Base-by-base conservation (phyloP, 768 basidiomycete genomes). In the Termitomyces sp. region DNA sequence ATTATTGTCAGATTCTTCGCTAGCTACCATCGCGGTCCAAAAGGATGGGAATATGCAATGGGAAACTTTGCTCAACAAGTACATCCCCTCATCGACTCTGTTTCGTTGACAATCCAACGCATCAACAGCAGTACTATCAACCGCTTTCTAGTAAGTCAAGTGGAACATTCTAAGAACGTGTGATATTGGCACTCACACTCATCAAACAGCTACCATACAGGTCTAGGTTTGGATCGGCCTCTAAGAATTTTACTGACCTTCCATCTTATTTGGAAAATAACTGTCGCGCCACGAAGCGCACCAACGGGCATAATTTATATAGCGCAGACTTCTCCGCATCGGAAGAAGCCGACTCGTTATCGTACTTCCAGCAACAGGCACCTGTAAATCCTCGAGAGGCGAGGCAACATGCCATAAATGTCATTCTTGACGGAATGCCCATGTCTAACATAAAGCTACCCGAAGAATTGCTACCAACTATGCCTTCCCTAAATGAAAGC, bases 51-150 rank as follows among this genome's bases (percentile, higher is more conserved):
- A 32, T 78, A 77, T 53, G 61, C 65, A 49, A 71, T 81, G 73
- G 78, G 77, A 19, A 79, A 82, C 57, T 85, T 84, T 64, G 83
- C 81, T 1, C 75, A 77, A 54, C 73, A 77, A 57, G 69, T 73
- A 7, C 79, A 80, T 37, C 83, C 84, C 24, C 66, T 82, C 8
- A 64, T 63, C 24, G 82, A 85, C 60, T 71, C 66, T 7, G 81
- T 78, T n/a, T 71, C 71, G 9, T 68, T 85, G 51, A 77, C 74
- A 0, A 68, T 84, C 30, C 71, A 75, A 59, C 76, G 75, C 21
- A 65, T 71, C 49, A 73, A 75, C 56, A 71, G 66, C 41, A 72
- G 59, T 28, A 43, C 51, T 5, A 68, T 67, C 14, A 77, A 79
- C 45, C 78, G 71, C 3, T 65, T 84, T 58, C 74, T 72, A 0